Evolutionary conservation across 1,139 yeast genomes (phyloP).

Genomic region (Nakaseomyces kungkrabaensis): DNA sequence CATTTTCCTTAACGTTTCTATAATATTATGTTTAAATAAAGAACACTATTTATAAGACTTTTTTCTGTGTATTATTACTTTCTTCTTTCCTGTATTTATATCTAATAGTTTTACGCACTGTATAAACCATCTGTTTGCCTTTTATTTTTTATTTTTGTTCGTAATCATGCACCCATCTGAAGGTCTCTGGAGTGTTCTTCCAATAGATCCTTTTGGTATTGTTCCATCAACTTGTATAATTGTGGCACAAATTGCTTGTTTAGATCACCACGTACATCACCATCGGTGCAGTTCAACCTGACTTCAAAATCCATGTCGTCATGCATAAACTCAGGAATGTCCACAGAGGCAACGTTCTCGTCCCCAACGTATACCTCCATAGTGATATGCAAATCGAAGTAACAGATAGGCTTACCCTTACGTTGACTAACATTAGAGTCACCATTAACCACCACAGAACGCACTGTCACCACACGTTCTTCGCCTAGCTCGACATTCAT

Average conservation of each 20-base stretch:
- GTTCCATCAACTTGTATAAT: conserved; percentile 38
- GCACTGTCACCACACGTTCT: conserved; percentile 27
- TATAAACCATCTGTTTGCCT: background rate
- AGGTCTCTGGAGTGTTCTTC: conserved; percentile 51
- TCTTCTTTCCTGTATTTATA: background rate
- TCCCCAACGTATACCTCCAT: conserved; percentile 36
- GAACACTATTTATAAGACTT: background rate
- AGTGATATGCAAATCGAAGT: conserved; percentile 52
- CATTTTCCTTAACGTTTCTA: background rate
- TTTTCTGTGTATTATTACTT: background rate
- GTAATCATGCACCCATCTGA: conserved; percentile 32
- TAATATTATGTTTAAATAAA: background rate
- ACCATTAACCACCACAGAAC: conserved; percentile 44
- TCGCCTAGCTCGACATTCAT: conserved; percentile 33
- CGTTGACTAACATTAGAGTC: conserved; percentile 78
- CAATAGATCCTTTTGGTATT: conserved; percentile 55
- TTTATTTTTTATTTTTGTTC: background rate
- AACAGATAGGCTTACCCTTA: conserved; percentile 69
- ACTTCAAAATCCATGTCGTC: conserved; percentile 61
- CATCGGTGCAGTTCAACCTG: conserved; percentile 17
- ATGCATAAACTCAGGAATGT: conserved; percentile 60
- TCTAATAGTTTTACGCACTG: background rate
- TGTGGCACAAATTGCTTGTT: conserved; percentile 39
- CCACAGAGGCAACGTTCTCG: conserved; percentile 33
- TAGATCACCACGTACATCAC: background rate